Evolutionary conservation across 805 yeast species (phyloP), one percentile per base, ranked within the genome.

Genomic region (Candida berthetii): DNA sequence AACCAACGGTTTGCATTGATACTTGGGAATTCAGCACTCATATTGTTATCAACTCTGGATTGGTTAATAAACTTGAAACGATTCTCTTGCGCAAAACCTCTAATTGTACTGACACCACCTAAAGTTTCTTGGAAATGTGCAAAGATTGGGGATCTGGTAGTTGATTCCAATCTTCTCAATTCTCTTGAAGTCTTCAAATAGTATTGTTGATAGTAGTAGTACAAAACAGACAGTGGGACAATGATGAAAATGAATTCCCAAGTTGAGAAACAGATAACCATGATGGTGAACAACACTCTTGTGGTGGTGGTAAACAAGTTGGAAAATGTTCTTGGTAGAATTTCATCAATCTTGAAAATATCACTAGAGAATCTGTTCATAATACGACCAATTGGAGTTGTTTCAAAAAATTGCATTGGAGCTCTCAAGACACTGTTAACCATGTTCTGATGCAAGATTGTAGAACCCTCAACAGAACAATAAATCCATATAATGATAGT

Each of bases 1-100:
- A 93, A 75, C 99, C 99, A 93, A 67, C 99, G 80, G 62, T 95
- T 93, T 11, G 96, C 90, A 59, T 86, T 84, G 43, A 89, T 80
- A 10, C 96, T 76, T 24, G 97, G 96, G 70, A 88, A 95, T 56
- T 78, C 88, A 0, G 98, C 98, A 53, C 85, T 75, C 84, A 91
- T 79, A 60, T 93, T 91, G 54, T 76, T 76, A 58, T 93, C 98
- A 53, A 90, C 75, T 57, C 85, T 77, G 33, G 75, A 66, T 55
- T 78, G 76, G 58, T 84, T 85, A 60, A 84, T 70, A 51, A 69
- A 77, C 35, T 64, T 66, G 57, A 85, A 85, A 59, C 93, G 71
- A 1, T 66, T 62, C 41, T 72, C 71, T 57, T 85, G 90, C 35
- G 71, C 71, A 57, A 80, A 85, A 1, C 91, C 93, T 55, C 90